A percentile compares a stretch with the other conserved stretches of the same genome.
These are phyloP conservation scores for Aspergillus haitiensis DNA, from an alignment of 495 filamentous ascomycete species.

Conservation along the genomic window DNA sequence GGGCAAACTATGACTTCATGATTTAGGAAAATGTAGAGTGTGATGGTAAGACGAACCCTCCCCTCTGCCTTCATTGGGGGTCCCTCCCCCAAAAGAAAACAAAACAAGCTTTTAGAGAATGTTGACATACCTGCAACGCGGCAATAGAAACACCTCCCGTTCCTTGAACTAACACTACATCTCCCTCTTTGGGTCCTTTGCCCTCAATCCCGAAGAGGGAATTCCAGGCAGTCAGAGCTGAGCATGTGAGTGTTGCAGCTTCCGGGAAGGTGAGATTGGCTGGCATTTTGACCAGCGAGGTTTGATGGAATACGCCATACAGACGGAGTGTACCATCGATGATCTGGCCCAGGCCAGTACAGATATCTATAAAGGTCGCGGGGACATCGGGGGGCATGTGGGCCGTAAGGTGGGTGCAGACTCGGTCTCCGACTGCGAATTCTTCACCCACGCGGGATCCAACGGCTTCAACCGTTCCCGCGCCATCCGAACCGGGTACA, in stretches of 20 bases:
- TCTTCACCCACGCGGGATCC: constrained; percentile 17
- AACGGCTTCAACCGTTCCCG: constrained; percentile 59
- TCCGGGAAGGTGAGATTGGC: constrained; percentile 22
- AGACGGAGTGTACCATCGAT: constrained; percentile 63
- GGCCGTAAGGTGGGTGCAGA: constrained; percentile 17
- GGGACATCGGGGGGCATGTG: constrained; percentile 48
- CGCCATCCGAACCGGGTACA: constrained; percentile 65
- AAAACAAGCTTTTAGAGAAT: neutral
- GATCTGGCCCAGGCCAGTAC: constrained; percentile 59
- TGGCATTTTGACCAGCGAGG: constrained; percentile 53
- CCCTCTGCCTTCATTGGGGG: too few species aligned
- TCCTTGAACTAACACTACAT: constrained; percentile 52
- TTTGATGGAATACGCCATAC: constrained; percentile 75
- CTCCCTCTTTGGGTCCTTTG: constrained; percentile 46
- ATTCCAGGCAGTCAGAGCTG: constrained; percentile 30
- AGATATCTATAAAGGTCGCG: constrained; percentile 35
- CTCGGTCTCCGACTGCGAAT: constrained; percentile 22
- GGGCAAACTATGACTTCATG: constrained; percentile 55
- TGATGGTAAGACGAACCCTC: neutral
- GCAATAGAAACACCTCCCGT: constrained; percentile 73
- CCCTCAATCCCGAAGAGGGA: constrained; percentile 61
- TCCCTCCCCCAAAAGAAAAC: too few species aligned
- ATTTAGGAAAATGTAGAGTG: neutral
- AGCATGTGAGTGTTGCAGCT: constrained; percentile 33
- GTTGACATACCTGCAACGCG: constrained; percentile 45